Conservation (phyloP, 805 yeast genomes). For the Ogataea haglerorum region DNA sequence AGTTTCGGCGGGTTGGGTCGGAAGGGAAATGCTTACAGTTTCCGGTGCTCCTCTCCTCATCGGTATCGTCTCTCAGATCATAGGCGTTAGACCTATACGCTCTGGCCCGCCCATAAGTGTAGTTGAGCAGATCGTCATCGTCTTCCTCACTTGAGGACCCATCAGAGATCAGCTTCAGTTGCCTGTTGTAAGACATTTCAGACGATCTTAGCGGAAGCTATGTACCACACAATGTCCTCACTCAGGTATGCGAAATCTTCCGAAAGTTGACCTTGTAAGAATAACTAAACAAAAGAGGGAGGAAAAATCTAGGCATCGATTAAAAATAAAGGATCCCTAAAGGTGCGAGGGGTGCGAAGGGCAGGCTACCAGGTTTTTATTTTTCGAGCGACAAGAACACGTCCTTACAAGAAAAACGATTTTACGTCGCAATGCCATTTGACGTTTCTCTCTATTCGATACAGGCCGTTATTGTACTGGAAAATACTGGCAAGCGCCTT, state of each 20-base stretch:
- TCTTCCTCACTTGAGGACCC: conserved; percentile 20
- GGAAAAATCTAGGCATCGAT: conserved; percentile 1
- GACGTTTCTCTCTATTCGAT: conserved; percentile 70
- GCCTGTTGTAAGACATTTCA: conserved; percentile 22
- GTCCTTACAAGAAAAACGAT: conserved; percentile 3
- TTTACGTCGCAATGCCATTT: conserved; percentile 20
- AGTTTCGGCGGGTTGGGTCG: neutral
- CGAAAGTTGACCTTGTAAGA: neutral
- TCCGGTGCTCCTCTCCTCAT: conserved; percentile 13
- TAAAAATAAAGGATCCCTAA: neutral
- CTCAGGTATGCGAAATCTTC: neutral
- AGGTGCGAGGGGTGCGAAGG: conserved; percentile 5
- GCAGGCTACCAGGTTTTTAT: neutral
- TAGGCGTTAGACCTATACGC: conserved; percentile 3
- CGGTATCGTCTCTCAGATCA: conserved; percentile 6
- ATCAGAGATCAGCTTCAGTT: conserved; percentile 17
- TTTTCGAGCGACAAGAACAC: conserved; percentile 7
- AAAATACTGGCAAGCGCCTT: conserved; percentile 73
- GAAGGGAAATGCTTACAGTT: conserved; percentile 12
- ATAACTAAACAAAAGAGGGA: conserved; percentile 10
- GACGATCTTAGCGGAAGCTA: neutral
- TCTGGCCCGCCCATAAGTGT: conserved; percentile 3
- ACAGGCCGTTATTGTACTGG: conserved; percentile 76
- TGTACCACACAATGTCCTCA: neutral
- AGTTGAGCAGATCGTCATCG: conserved; percentile 11